Evolutionary conservation across 257 asterid genomes (phyloP).

Genomic region (Fraxinus cuspidata): DNA sequence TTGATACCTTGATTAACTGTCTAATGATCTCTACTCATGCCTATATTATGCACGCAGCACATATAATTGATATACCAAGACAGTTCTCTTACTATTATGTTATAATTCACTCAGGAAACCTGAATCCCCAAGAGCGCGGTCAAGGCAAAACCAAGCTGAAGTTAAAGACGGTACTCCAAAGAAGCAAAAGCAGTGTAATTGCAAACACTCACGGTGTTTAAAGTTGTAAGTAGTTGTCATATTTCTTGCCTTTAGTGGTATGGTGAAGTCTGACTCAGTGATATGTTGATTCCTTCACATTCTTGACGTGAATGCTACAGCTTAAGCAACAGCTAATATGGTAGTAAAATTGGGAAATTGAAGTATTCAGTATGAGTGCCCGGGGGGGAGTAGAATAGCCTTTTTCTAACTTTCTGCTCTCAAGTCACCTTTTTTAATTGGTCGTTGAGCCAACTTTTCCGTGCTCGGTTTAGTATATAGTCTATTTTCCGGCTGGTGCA

Average conservation of each 20-base stretch:
- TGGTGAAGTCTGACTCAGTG: constrained; percentile 16
- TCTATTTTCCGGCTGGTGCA: background rate
- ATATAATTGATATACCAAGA: constrained; percentile 2
- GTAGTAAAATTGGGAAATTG: constrained; percentile 10
- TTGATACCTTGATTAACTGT: background rate
- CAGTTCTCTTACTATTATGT: constrained; percentile 6
- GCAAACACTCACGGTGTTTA: constrained; percentile 92
- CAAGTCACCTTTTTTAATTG: background rate
- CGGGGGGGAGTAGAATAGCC: background rate
- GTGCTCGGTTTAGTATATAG: background rate
- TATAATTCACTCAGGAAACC: constrained; percentile 62
- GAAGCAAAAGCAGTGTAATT: constrained; percentile 94
- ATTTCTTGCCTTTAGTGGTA: constrained; percentile 27
- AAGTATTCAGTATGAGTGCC: constrained; percentile 12
- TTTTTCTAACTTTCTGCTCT: constrained; percentile 9
- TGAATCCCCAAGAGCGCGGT: constrained; percentile 79
- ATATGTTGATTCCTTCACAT: constrained; percentile 17
- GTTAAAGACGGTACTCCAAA: constrained; percentile 89
- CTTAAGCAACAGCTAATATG: background rate
- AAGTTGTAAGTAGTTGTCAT: constrained; percentile 69
- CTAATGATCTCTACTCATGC: constrained; percentile 12
- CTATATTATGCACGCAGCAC: background rate
- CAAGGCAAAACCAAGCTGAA: constrained; percentile 63
- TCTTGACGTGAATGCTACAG: constrained; percentile 19
- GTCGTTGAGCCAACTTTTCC: background rate